Evolutionary conservation across 2,329 filamentous ascomycete species (phyloP), one percentile per base, ranked within the genome.

Genomic region (Phialophora tarda): DNA sequence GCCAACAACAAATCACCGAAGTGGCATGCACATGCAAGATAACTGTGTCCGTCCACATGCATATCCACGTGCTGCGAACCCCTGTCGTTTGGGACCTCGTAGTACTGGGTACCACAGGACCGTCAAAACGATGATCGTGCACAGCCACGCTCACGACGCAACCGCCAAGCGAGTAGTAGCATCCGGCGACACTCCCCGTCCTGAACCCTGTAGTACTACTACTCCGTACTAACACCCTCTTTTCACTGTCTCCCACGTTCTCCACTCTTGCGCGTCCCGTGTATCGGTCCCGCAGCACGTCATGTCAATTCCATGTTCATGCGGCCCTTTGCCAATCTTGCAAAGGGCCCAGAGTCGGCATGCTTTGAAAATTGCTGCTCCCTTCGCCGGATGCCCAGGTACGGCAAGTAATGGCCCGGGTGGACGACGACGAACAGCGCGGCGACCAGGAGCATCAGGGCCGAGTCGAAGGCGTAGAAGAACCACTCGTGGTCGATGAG

Each of bases 381-480:
- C 28, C 53, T 67, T 21, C 68, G 60, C 50, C 56, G 59, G 32
- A 69, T 57, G n/a, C 65, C 65, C n/a, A 69, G 60, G 34, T 63
- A 69, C 8, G 68, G 68, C 30, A 69, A 44, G 34, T 65, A 69
- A 50, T 69, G 59, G 44, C 68, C 68, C 3, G 68, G 68, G 23
- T 69, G 68, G 21, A 69, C 55, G 50, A 67, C 48, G 54, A 65
- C 54, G 60, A 69, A 69, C 38, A 62, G n/a, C 2, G 32, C 26
- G 17, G 51, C 68, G 34, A 69, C 68, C 21, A 65, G 26, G 47
- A 67, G 63, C 64, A 69, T 69, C 55, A 69, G 47, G 10, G 59
- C 59, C 50, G 68, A 65, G 28, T 69, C 68, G 48, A 69, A 69
- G 21, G 57, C 62, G 54, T 69, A 69, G 59, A 69, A 69, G 60